phyloP scores from a whole-genome alignment of 257 asterid genomes.

The Fraxinus quadrangulata region DNA sequence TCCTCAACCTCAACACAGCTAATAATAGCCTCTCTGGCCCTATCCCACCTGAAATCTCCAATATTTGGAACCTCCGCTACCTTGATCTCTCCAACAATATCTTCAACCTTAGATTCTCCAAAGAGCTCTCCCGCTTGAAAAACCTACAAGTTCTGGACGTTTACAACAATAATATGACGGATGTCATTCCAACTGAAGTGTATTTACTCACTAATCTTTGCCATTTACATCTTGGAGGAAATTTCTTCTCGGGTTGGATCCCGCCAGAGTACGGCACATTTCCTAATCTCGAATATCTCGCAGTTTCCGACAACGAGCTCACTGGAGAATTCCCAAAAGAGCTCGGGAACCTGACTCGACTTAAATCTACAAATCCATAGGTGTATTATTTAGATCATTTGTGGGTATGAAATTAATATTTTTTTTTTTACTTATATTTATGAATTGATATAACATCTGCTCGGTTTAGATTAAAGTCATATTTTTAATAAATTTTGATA shows the following conservation, averaged over 20 bases:
- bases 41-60: constrained; percentile 59
- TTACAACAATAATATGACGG: constrained; percentile 80
- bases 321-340: constrained; percentile 66
- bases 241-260: constrained; percentile 62
- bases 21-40: constrained; percentile 64
- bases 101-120: constrained; percentile 59
- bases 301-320: constrained; percentile 80
- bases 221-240: constrained; percentile 83
- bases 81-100: constrained; percentile 77
- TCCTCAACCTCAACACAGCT: constrained; percentile 60
- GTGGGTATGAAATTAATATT: too few relatives aligned
- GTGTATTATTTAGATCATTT: too few relatives aligned
- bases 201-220: constrained; percentile 48
- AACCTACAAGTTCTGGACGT: constrained; percentile 70
- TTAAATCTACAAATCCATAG: constrained; percentile 22
- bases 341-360: constrained; percentile 60
- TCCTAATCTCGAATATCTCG: constrained; percentile 62
- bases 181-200: constrained; percentile 59
- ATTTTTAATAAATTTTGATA: too few relatives aligned
- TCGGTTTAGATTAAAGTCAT: too few relatives aligned
- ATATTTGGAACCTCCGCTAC: constrained; percentile 49
- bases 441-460: too few relatives aligned
- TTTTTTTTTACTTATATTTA: too few relatives aligned
- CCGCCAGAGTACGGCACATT: constrained; percentile 73
- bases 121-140: constrained; percentile 43